Conservation (phyloP, 345 rosid genomes). For the Murraya koenigii region DNA sequence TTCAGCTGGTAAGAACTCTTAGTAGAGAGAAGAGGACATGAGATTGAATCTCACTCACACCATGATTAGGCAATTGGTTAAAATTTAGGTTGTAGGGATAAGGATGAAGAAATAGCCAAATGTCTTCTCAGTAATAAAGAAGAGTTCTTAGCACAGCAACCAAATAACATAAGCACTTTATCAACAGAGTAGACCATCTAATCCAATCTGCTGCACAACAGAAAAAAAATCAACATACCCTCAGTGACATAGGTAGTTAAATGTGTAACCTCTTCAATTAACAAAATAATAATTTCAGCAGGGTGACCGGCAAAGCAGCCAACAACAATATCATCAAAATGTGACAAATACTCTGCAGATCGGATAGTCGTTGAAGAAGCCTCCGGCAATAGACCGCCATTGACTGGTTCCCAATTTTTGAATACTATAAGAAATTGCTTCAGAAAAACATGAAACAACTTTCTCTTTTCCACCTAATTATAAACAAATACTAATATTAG, state of each 20-base stretch:
- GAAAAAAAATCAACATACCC: conserved; percentile 43
- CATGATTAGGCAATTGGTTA: background rate
- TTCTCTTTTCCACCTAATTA: conserved; percentile 54
- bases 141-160: background rate
- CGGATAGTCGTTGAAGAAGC: conserved; percentile 31
- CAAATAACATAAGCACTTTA: background rate
- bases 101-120: background rate
- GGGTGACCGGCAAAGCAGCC: conserved; percentile 77
- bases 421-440: conserved; percentile 53
- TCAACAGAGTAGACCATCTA: conserved; percentile 2
- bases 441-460: conserved; percentile 51
- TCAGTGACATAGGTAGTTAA: conserved; percentile 42
- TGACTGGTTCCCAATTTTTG: conserved; percentile 63
- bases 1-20: background rate
- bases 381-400: conserved; percentile 40
- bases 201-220: conserved; percentile 8
- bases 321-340: conserved; percentile 28
- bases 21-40: background rate
- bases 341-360: conserved; percentile 29
- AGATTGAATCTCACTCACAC: background rate
- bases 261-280: conserved; percentile 49
- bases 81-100: background rate
- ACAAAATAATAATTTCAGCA: conserved; percentile 44
- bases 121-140: background rate
- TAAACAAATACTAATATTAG: background rate